Conservation (phyloP, 257 asterid genomes). For the Penstemon newberryi region DNA sequence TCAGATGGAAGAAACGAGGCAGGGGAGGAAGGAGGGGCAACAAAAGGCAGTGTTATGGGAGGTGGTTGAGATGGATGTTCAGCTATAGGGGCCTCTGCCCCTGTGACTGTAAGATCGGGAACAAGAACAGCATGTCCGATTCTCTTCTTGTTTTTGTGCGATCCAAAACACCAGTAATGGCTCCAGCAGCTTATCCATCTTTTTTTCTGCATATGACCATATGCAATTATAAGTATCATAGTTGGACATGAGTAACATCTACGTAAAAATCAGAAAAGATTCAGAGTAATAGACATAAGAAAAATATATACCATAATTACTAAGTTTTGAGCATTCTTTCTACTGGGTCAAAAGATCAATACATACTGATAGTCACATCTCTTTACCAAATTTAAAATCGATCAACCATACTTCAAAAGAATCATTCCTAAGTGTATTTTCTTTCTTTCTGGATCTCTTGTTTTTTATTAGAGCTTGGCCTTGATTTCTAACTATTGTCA, state of each 20-base stretch:
- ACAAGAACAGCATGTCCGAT: constrained; percentile 72
- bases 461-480: no score
- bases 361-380: background rate
- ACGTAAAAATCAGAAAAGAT: background rate
- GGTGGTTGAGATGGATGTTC: constrained; percentile 51
- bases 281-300: background rate
- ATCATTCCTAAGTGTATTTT: background rate
- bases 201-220: constrained; percentile 56
- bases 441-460: no score
- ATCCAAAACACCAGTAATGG: constrained; percentile 80
- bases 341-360: background rate
- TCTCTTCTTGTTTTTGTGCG: constrained; percentile 57
- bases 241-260: background rate
- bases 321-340: background rate
- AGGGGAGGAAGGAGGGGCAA: constrained; percentile 96
- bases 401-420: background rate
- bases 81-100: constrained; percentile 40
- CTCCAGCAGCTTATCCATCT: constrained; percentile 87
- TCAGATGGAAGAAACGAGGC: constrained; percentile 87
- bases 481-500: background rate
- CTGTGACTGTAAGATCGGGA: constrained; percentile 54
- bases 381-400: background rate
- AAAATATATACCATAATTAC: background rate
- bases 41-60: constrained; percentile 65
- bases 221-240: background rate